These are phyloP conservation scores for Paraurostyla sp. DNA, from an alignment of 73 alveolate species.

Conservation along the genomic window DNA sequence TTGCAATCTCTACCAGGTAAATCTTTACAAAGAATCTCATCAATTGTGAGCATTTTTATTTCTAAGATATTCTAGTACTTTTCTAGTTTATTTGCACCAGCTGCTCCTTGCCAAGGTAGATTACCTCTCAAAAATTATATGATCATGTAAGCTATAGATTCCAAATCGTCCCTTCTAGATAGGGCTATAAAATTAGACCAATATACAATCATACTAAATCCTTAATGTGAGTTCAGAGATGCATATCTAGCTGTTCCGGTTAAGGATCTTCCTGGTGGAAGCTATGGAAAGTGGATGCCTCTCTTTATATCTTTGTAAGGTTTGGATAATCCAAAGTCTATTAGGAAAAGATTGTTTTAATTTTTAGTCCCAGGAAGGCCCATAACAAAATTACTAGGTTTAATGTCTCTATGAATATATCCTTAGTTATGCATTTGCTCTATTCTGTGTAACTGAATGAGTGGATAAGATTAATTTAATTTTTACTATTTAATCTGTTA, in stretches of 20 bases:
- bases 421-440: conserved; percentile 23
- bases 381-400: conserved; percentile 86
- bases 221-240: conserved; percentile 79
- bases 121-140: conserved; percentile 46
- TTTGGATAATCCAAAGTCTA: conserved; percentile 87
- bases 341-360: conserved; percentile 55
- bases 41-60: neutral
- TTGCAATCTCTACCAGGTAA: conserved; percentile 4
- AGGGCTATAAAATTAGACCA: conserved; percentile 30
- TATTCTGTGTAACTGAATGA: conserved; percentile 11
- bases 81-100: conserved; percentile 37
- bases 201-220: conserved; percentile 50
- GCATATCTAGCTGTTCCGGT: conserved; percentile 88
- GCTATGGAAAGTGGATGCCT: conserved; percentile 77
- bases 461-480: neutral
- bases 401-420: conserved; percentile 81
- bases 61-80: conserved; percentile 48
- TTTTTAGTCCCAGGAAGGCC: conserved; percentile 66
- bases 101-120: conserved; percentile 62
- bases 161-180: conserved; percentile 72
- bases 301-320: conserved; percentile 77
- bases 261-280: conserved; percentile 71
- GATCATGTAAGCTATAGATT: conserved; percentile 39
- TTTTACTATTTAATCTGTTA: conserved; percentile 82
- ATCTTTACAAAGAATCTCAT: conserved; percentile 33